Base-by-base conservation (phyloP, 1,139 yeast species). In the Arxiozyma heterogenica region DNA sequence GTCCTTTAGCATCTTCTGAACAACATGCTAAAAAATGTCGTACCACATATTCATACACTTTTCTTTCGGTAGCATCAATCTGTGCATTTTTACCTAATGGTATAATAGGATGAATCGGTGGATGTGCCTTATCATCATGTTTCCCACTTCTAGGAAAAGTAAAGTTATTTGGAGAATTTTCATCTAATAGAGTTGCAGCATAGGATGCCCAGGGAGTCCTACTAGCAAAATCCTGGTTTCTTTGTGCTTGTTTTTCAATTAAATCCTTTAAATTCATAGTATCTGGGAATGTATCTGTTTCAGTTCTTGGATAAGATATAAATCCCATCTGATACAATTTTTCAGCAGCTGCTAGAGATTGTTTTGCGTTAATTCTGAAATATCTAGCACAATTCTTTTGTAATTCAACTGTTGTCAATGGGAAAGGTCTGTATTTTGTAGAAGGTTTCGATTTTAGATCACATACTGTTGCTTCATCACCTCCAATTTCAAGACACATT, bases 221-320 rank as follows among this genome's bases (percentile, higher is more conserved):
- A 47, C 54, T 57, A 41, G 44, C 51, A 5, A 44, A 42, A 18
- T 50, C 50, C 44, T 59, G 59, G 18, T 58, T 59, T 47, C 79
- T 78, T 23, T 72, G 75, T 0, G 73, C 71, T 60, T 90, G 98
- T 48, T 82, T 81, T 23, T 71, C 72, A 1, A 93, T 76, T 3
- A 89, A 70, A 0, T 72, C 72, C 51, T 73, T 73, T 51, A 93
- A 73, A 64, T 93, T 87, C 84, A 91, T 88, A 1, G 79, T 75
- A 0, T 74, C 69, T 1, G 96, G 96, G 64, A 87, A 94, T 38
- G 74, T 79, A 67, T 94, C 97, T 0, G 99, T 94, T 68, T 94
- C 99, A 0, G 99, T 94, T 74, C 99, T 85, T 2, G 99, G 99
- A 65, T 94, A 94, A 0, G 97, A 90, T 4, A 94, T 75, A 63